Evolutionary conservation across 345 rosid genomes (phyloP), one percentile per base, ranked within the genome.

Genomic region (Populus tremula): DNA sequence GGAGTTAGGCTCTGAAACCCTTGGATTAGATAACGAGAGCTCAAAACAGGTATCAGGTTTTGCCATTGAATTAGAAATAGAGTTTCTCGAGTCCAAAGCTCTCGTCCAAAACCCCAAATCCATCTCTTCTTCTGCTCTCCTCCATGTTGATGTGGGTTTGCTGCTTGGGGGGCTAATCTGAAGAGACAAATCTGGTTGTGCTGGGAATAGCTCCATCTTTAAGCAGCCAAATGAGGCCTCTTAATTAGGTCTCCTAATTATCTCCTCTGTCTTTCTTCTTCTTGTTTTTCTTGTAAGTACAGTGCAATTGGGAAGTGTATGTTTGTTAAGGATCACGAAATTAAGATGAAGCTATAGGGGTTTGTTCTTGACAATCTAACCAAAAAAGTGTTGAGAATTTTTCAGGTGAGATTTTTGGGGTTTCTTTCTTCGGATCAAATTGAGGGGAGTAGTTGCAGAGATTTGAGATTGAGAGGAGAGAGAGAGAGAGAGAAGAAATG

Each of bases 121-220:
- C 86, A 82, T 77, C 47, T 87, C 90, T 66, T 82, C 91, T 74
- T 87, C 87, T 14, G 82, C 75, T 78, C 91, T 85, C 78, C 90
- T 85, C 90, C 93, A 89, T 35, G 98, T 81, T 4, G 94, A 81
- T 20, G 91, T 61, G 56, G 92, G 86, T 83, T 92, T 90, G 83
- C 82, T 59, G 89, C 82, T 93, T 10, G 91, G 97, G 25, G 93
- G 94, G 85, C 94, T 86, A 81, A 85, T 90, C 82, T 88, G 93
- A 20, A 93, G 87, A 50, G 92, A 85, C 31, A 90, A 85, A 79
- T 92, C 97, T 31, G 97, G 97, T 71, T 92, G 97, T 63, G 94
- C 91, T 62, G 94, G 92, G 84, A 92, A 92, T 18, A 92, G 79
- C 87, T 92, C 97, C 97, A 92, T 92, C 69, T 66, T 50, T 41